These are phyloP conservation scores for Leavenworthia alabamica DNA, from an alignment of 345 rosid species.

Conservation along the genomic window DNA sequence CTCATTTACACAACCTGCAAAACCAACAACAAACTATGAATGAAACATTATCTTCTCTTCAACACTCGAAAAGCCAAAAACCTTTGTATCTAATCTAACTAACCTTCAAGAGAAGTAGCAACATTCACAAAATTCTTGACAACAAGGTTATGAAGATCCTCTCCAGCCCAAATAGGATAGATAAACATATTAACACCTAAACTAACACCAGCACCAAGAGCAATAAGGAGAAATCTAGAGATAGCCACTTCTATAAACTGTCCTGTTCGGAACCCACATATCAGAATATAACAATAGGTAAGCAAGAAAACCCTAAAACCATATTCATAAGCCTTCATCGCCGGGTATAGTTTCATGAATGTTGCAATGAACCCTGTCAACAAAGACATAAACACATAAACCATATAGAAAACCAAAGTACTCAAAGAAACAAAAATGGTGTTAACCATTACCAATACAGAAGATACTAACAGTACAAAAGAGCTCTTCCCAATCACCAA, in stretches of 20 bases:
- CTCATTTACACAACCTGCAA: constrained; percentile 48
- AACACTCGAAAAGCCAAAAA: neutral
- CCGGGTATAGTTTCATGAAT: constrained; percentile 65
- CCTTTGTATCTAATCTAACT: neutral
- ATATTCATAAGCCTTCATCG: constrained; percentile 89
- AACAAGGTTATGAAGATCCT: constrained; percentile 84
- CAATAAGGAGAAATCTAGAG: constrained; percentile 69
- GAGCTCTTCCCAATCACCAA: constrained; percentile 69
- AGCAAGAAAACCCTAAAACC: constrained; percentile 86
- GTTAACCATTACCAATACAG: constrained; percentile 61
- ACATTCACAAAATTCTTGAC: constrained; percentile 77
- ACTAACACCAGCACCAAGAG: constrained; percentile 77
- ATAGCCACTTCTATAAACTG: constrained; percentile 68
- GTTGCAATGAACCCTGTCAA: constrained; percentile 59
- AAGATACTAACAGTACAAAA: constrained; percentile 70
- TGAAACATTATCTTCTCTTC: neutral
- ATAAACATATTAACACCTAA: constrained; percentile 72
- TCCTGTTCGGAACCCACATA: constrained; percentile 81
- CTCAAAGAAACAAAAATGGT: no score
- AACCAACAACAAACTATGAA: neutral
- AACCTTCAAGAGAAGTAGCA: constrained; percentile 86
- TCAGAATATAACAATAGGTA: constrained; percentile 68
- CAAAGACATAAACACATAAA: neutral
- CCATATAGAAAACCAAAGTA: constrained; percentile 12
- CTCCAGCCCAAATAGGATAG: constrained; percentile 98